A percentile compares a stretch with the other conserved stretches of the same genome.
phyloP scores from a whole-genome alignment of 2,329 filamentous ascomycete species.

The Ophiocordyceps camponoti-floridani region DNA sequence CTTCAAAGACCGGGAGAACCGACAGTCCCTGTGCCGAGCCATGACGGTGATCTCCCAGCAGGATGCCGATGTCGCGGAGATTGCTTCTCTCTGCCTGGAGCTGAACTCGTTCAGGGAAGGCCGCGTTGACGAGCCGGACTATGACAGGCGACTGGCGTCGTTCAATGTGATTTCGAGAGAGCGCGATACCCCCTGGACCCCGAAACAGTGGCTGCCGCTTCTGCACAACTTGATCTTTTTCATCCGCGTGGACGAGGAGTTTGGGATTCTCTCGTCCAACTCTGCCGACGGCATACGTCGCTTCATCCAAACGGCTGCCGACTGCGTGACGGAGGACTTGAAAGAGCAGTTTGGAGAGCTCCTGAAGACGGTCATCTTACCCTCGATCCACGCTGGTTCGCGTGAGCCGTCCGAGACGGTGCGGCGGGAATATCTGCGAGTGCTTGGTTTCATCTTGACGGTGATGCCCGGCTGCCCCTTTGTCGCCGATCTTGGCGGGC shows the following conservation, averaged over 20 bases:
- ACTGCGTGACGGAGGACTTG: slow-evolving; percentile 15
- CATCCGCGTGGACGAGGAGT: slow-evolving; percentile 72
- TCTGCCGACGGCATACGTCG: slow-evolving; percentile 65
- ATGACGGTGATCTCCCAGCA: slow-evolving; percentile 51
- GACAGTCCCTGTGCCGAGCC: slow-evolving; percentile 56
- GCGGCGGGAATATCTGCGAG: slow-evolving; percentile 60
- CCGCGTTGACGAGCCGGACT: slow-evolving; percentile 73
- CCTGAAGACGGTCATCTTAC: slow-evolving; percentile 48
- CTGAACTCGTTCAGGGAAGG: slow-evolving; percentile 63
- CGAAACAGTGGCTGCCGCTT: slow-evolving; percentile 71
- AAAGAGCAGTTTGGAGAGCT: slow-evolving; percentile 33
- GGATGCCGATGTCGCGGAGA: slow-evolving; percentile 38
- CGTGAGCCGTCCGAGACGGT: slow-evolving; percentile 70
- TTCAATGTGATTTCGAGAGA: slow-evolving; percentile 55
- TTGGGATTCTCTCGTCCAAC: slow-evolving; percentile 63
- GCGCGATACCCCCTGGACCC: slow-evolving; percentile 38
- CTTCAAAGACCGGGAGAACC: slow-evolving; percentile 66
- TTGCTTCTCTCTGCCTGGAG: slow-evolving; percentile 54
- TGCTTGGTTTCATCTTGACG: slow-evolving; percentile 63
- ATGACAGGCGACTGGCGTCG: slow-evolving; percentile 60
- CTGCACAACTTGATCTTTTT: slow-evolving; percentile 82
- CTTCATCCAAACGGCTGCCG: slow-evolving; percentile 49
- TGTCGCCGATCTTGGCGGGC: slow-evolving; percentile 53
- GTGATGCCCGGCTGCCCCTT: slow-evolving; percentile 50
- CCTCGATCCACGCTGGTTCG: slow-evolving; percentile 58